Base-by-base conservation (phyloP, 331 rosid genomes). In the Quercus phellos region DNA sequence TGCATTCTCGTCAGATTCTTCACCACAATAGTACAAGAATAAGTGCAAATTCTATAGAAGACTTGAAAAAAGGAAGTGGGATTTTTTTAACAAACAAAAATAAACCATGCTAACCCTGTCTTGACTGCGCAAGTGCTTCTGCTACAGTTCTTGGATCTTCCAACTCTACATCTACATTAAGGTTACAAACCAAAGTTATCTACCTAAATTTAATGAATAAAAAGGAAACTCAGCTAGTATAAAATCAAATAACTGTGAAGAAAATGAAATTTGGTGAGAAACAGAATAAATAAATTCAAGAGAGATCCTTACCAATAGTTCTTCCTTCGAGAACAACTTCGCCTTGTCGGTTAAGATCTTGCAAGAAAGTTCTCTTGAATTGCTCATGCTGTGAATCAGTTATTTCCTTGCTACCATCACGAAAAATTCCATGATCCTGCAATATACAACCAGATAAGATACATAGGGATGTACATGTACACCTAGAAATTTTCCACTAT, bases 261-360 rank as follows among this genome's bases (percentile, higher is more conserved):
- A 42, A 21, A 78, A 5, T 59, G 58, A 26, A 17, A 63, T 4
- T 11, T 21, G 3, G 73, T 19, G 56, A n/a, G 56, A 19, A 73
- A 63, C 6, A 11, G 53, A 46, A 46, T 11, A 10, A 5, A 53
- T 21, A 70, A 18, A n/a, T 42, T 51, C 75, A 82, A 64, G 82
- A 78, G 72, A 74, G 70, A 81, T 72, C 54, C 84, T 76, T 82
- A 92, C 99, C 98, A 55, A 89, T 73, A 58, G 89, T 84, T 88
- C 91, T 91, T 80, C 99, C 99, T 86, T 91, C 96, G 54, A 95
- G 99, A 87, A 95, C 99, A 74, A 95, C 99, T 66, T 90, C 97
- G 53, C 99, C 96, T 86, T 95, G 99, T 60, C 98, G 89, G 79
- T 95, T 95, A 87, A 95, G 98, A 85, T 95, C 99, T 90, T 91